These are phyloP conservation scores for Cyclostephanos invisitatus DNA, from an alignment of 108 stramenopile genomes.

Conservation along the genomic window DNA sequence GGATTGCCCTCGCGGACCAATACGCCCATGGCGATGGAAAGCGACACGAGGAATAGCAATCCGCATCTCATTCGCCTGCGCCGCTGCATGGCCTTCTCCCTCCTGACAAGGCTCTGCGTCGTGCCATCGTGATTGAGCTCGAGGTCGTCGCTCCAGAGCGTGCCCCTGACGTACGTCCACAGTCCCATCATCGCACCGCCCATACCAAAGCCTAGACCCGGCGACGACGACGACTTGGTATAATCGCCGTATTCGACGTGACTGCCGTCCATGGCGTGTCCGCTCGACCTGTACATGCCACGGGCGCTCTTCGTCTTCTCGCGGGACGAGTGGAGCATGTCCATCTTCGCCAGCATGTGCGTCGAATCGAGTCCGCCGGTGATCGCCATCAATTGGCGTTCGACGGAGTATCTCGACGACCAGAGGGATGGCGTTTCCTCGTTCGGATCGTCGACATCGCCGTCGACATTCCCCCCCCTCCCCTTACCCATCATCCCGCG, in stretches of 20 bases:
- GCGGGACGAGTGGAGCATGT: slow-evolving; percentile 25
- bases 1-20: slow-evolving; percentile 36
- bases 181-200: slow-evolving; percentile 18
- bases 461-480: background rate
- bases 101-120: slow-evolving; percentile 48
- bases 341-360: slow-evolving; percentile 47
- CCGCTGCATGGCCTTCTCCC: slow-evolving; percentile 27
- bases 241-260: slow-evolving; percentile 42
- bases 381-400: slow-evolving; percentile 53
- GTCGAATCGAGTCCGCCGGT: slow-evolving; percentile 46
- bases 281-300: slow-evolving; percentile 41
- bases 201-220: background rate
- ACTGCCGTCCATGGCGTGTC: slow-evolving; percentile 44
- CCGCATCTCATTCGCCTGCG: slow-evolving; percentile 31
- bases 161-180: slow-evolving; percentile 42
- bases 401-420: slow-evolving; percentile 69
- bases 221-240: slow-evolving; percentile 11
- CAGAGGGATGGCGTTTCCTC: slow-evolving; percentile 40
- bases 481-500: no score
- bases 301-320: slow-evolving; percentile 46
- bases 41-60: slow-evolving; percentile 12
- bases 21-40: slow-evolving; percentile 23
- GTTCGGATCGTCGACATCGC: slow-evolving; percentile 13
- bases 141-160: slow-evolving; percentile 47
- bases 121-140: slow-evolving; percentile 51